Evolutionary conservation across 768 basidiomycete species (phyloP).

Genomic region (Tricholomella constricta): DNA sequence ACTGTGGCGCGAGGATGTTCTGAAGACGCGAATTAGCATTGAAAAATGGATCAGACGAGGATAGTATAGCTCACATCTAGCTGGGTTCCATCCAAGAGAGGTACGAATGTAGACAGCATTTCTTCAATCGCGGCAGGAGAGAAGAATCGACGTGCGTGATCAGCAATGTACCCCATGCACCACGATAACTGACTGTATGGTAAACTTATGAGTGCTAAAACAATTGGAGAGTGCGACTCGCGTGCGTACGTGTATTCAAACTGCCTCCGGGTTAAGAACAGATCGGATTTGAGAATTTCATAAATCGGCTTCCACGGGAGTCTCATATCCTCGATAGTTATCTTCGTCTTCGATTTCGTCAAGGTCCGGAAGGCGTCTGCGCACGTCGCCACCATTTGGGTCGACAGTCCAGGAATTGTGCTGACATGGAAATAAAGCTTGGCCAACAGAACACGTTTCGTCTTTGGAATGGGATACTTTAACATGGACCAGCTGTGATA

Average conservation of each 20-base stretch:
- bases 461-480: constrained; percentile 85
- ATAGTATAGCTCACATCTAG: constrained; percentile 57
- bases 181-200: constrained; percentile 64
- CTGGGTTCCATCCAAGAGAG: constrained; percentile 71
- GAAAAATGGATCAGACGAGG: not conserved
- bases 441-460: constrained; percentile 70
- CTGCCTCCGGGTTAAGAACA: constrained; percentile 76
- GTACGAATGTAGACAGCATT: constrained; percentile 87
- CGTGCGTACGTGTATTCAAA: constrained; percentile 73
- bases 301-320: constrained; percentile 84
- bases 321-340: constrained; percentile 75
- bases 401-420: constrained; percentile 76
- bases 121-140: constrained; percentile 84
- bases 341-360: constrained; percentile 70
- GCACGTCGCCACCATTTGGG: constrained; percentile 65
- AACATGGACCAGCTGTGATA: constrained; percentile 71
- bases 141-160: constrained; percentile 77
- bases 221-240: not conserved
- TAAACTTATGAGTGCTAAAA: constrained; percentile 6
- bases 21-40: constrained; percentile 28
- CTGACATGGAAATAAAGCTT: constrained; percentile 80
- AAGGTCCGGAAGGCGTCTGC: constrained; percentile 62
- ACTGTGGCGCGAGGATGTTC: constrained; percentile 80
- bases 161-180: constrained; percentile 75
- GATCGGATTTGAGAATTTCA: constrained; percentile 65